Conservation (phyloP, 2,329 filamentous ascomycete species). For the Diaporthe batatas region DNA sequence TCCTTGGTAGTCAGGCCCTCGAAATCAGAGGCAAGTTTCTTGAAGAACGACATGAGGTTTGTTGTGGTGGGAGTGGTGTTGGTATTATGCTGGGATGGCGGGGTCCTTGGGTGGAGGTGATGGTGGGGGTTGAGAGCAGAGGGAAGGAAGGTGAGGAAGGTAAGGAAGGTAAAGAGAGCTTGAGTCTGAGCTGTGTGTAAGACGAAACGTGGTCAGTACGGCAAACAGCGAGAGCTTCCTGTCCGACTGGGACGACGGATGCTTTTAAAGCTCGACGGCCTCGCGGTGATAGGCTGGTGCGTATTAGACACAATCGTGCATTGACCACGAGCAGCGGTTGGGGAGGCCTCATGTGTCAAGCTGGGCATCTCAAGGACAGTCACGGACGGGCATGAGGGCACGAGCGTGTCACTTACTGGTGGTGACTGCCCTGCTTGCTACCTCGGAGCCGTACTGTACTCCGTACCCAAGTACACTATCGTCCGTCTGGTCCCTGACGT, state of each 20-base stretch:
- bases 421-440: conserved; percentile 1
- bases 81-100: conserved; percentile 18
- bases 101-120: conserved; percentile 17
- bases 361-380: neutral
- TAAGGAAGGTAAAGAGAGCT: neutral
- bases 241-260: conserved; percentile 10
- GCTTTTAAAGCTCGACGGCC: conserved; percentile 36
- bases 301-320: conserved; percentile 4
- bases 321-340: neutral
- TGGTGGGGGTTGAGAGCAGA: neutral
- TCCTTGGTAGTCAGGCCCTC: conserved; percentile 57
- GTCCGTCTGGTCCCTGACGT: neutral
- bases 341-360: conserved; percentile 37
- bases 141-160: neutral
- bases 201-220: conserved; percentile 5
- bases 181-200: conserved; percentile 14
- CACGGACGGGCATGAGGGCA: no score
- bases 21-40: conserved; percentile 53
- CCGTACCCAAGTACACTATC: no score
- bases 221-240: conserved; percentile 16
- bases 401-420: conserved; percentile 25
- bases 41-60: conserved; percentile 53
- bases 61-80: neutral
- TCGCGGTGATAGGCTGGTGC: conserved; percentile 31
- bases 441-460: neutral